phyloP scores from a whole-genome alignment of 2,329 filamentous ascomycete species.

The Neopestalotiopsis clavispora region DNA sequence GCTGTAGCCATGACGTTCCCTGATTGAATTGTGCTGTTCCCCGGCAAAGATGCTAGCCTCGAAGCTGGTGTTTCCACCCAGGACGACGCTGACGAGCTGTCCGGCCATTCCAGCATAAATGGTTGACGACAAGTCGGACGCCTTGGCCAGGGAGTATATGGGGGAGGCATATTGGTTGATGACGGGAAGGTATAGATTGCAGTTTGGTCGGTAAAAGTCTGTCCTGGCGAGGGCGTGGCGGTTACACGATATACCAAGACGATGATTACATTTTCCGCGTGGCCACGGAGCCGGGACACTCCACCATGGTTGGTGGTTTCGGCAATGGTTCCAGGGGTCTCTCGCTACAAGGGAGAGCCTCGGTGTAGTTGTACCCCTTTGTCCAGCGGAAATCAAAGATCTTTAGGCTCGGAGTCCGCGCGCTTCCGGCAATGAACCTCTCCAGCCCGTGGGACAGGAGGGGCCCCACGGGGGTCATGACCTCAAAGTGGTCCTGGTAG shows the following conservation, averaged over 20 bases:
- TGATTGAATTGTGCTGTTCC: background rate
- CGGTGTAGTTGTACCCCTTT: slow-evolving; percentile 52
- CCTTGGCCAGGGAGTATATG: slow-evolving; percentile 53
- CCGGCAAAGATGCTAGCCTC: background rate
- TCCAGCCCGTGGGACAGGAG: slow-evolving; percentile 56
- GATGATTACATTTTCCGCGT: slow-evolving; percentile 40
- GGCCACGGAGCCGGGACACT: slow-evolving; percentile 23
- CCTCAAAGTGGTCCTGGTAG: slow-evolving; percentile 59
- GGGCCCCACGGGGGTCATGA: slow-evolving; percentile 49
- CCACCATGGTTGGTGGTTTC: slow-evolving; percentile 27
- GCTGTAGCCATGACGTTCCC: slow-evolving; percentile 6
- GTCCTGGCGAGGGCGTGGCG: slow-evolving; percentile 52
- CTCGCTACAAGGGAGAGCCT: slow-evolving; percentile 49
- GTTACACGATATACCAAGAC: slow-evolving; percentile 41
- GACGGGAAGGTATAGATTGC: slow-evolving; percentile 48
- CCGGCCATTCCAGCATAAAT: slow-evolving; percentile 57
- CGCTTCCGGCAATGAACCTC: slow-evolving; percentile 56
- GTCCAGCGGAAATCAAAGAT: slow-evolving; percentile 61
- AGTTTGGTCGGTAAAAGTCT: slow-evolving; percentile 54
- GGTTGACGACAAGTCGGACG: slow-evolving; percentile 50
- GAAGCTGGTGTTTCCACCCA: slow-evolving; percentile 28
- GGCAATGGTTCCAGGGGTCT: slow-evolving; percentile 42
- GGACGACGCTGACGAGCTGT: slow-evolving; percentile 48
- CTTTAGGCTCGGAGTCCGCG: slow-evolving; percentile 47
- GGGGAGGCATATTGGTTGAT: slow-evolving; percentile 27